These are phyloP conservation scores for Gossypium schwendimanii DNA, from an alignment of 441 rosid genomes.

Conservation along the genomic window DNA sequence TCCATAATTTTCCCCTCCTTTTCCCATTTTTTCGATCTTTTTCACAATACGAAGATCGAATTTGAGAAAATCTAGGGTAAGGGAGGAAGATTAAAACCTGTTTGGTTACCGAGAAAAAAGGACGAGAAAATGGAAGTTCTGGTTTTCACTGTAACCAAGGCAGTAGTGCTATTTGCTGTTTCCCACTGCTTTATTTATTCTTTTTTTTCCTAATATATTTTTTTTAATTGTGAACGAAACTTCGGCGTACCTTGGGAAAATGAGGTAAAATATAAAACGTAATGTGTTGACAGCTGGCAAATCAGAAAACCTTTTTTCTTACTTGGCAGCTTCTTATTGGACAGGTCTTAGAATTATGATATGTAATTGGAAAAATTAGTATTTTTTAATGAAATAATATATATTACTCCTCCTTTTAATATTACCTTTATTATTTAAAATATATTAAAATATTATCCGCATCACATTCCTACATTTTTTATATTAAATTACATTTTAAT, in stretches of 20 bases:
- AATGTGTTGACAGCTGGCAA: neutral
- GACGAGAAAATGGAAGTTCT: neutral
- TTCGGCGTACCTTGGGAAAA: neutral
- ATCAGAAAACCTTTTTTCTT: neutral
- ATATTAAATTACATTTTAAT: no score
- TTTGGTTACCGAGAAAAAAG: conserved; percentile 9
- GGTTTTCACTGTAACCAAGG: neutral
- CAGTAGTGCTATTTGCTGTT: neutral
- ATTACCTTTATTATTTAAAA: no score
- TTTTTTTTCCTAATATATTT: neutral
- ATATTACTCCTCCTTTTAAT: no score
- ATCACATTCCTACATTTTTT: no score
- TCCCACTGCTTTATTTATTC: neutral
- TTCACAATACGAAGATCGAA: neutral
- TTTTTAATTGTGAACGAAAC: neutral
- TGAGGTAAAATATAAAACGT: neutral
- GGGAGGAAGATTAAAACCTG: neutral
- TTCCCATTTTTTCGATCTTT: conserved; percentile 18
- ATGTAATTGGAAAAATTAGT: no score
- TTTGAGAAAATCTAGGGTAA: neutral
- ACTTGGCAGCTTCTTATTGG: conserved; percentile 7
- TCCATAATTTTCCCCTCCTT: conserved; percentile 25
- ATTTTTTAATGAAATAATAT: no score
- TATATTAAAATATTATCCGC: no score
- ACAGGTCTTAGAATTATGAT: neutral